Evolutionary conservation across 257 asterid species (phyloP).

Genomic region (Thymus quinquecostatus): DNA sequence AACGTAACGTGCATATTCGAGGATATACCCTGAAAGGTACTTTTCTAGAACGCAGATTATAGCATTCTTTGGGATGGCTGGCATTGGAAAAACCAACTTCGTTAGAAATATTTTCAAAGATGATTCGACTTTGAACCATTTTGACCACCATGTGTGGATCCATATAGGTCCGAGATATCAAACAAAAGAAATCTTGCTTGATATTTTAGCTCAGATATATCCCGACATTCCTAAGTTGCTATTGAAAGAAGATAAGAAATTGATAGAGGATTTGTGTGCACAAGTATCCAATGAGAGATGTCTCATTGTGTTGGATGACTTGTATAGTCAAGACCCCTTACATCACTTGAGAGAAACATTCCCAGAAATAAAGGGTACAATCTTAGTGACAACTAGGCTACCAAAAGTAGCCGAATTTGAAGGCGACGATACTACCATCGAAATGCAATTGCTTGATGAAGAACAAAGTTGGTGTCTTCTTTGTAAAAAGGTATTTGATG

Average conservation of each 20-base stretch:
- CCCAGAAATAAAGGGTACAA: not conserved
- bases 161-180: too few relatives aligned
- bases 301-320: not conserved
- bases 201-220: too few relatives aligned
- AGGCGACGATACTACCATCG: not conserved
- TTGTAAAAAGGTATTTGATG: not conserved
- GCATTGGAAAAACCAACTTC: not conserved
- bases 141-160: not conserved
- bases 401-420: not conserved
- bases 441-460: not conserved
- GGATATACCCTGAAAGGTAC: not conserved
- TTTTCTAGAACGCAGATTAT: not conserved
- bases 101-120: not conserved
- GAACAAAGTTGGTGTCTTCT: not conserved
- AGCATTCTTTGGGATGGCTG: not conserved
- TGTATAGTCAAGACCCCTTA: not conserved
- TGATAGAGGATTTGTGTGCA: not conserved
- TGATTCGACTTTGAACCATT: not conserved
- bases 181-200: too few relatives aligned
- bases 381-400: not conserved
- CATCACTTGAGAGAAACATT: not conserved
- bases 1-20: too few relatives aligned
- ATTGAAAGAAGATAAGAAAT: not conserved
- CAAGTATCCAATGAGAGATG: not conserved
- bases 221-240: too few relatives aligned